Evolutionary conservation across 768 basidiomycete species (phyloP), one percentile per base, ranked within the genome.

Genomic region (Mycena vulgaris): DNA sequence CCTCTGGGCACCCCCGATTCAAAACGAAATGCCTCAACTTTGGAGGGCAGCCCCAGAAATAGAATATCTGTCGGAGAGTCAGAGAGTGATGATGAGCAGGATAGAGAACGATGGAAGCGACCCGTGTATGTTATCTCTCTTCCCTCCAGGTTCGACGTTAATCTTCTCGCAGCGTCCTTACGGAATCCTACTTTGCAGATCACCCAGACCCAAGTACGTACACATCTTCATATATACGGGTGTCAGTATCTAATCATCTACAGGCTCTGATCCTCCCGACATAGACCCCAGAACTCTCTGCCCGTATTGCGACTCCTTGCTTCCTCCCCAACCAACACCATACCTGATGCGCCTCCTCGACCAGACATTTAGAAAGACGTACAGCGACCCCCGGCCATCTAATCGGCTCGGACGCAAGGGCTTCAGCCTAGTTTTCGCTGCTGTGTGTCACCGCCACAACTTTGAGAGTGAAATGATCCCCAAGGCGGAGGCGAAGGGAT

Each of bases 401-500:
- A 96, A 96, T 73, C 86, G 89, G 9, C 80, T 89, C 16, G 95
- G 94, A 5, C 81, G 87, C 10, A 86, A 83, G 70, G 88, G 87
- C 3, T 83, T 86, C 2, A 82, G 94, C 58, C 80, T 86, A 0
- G 80, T 84, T 11, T 96, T 90, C 74, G 87, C 92, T 52, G 83
- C 85, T 4, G 87, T 93, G 0, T 96, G 95, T 75, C 91, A 93
- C 73, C 87, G 93, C 5, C 95, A 96, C 80, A 86, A 87, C 9
- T 95, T 95, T 70, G 95, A 96, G 80, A 88, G 84, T 23, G 81
- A 90, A 62, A 88, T 92, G 65, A 81, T 96, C 3, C 95, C 95
- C 0, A 86, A 90, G 69, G 95, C 94, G 5, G 83, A 89, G 58
- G 77, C 80, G 37, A 88, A 87, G 62, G 93, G 94, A 5, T 96